A percentile compares a stretch with the other conserved stretches of the same genome.
Conservation (phyloP, 345 rosid genomes). For the Linum lewisii region DNA sequence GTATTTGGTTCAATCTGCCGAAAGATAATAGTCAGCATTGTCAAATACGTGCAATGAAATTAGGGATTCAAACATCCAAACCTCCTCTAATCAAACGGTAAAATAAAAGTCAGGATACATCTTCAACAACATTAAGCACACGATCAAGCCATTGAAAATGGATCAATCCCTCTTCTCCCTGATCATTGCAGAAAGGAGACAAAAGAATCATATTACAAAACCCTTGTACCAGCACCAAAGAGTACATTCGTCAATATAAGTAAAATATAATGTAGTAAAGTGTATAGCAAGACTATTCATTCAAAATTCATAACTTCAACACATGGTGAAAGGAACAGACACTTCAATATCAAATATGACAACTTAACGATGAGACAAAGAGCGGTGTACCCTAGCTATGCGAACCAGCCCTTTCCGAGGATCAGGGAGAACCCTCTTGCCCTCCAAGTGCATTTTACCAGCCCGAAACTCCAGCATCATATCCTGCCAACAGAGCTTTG, state of each 20-base stretch:
- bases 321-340: neutral
- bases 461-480: constrained; percentile 90
- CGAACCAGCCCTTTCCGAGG: constrained; percentile 84
- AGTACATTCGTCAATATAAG: neutral
- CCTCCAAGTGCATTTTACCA: constrained; percentile 83
- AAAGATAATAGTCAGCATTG: no score
- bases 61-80: no score
- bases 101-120: constrained; percentile 52
- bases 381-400: constrained; percentile 49
- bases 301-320: neutral
- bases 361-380: constrained; percentile 1
- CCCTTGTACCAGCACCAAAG: neutral
- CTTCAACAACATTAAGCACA: constrained; percentile 50
- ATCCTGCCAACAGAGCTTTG: constrained; percentile 33
- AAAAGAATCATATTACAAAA: neutral
- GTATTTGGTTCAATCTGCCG: neutral
- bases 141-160: constrained; percentile 99
- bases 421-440: constrained; percentile 80
- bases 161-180: constrained; percentile 86
- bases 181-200: constrained; percentile 3
- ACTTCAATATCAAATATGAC: neutral
- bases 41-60: no score
- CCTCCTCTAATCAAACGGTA: no score
- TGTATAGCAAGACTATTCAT: neutral
- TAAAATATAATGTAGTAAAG: neutral